A percentile compares a stretch with the other conserved stretches of the same genome.
Conservation (phyloP, 2,329 filamentous ascomycete species). For the Phyllosticta ampelicida region DNA sequence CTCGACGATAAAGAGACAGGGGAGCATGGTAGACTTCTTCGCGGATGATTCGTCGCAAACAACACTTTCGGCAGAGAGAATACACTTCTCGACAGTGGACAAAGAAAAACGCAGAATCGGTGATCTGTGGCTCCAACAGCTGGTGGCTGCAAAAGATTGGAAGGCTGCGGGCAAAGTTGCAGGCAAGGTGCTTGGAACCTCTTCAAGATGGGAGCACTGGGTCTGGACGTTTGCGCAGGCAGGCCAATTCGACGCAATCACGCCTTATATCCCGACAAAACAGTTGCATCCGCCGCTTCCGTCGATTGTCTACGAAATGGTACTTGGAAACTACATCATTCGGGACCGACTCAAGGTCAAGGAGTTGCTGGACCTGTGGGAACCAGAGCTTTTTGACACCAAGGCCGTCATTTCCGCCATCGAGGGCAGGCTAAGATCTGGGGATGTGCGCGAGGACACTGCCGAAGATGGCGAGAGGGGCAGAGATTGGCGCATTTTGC, state of each 20-base stretch:
- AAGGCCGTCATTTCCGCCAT: constrained; percentile 65
- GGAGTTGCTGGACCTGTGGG: constrained; percentile 73
- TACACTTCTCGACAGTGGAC: constrained; percentile 56
- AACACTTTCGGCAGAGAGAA: constrained; percentile 48
- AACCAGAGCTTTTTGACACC: constrained; percentile 72
- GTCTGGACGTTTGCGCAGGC: constrained; percentile 83
- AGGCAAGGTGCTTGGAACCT: constrained; percentile 68
- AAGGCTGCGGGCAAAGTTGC: constrained; percentile 65
- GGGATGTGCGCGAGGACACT: constrained; percentile 64
- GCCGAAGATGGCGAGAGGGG: constrained; percentile 62
- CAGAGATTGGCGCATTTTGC: constrained; percentile 80
- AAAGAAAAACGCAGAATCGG: constrained; percentile 86
- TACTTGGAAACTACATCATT: constrained; percentile 80
- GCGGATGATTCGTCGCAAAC: constrained; percentile 57
- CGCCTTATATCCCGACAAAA: constrained; percentile 66
- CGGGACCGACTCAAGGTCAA: constrained; percentile 64
- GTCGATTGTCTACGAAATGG: constrained; percentile 73
- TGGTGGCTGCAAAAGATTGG: constrained; percentile 70
- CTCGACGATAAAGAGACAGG: constrained; percentile 19
- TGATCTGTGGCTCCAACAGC: constrained; percentile 83
- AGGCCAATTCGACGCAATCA: constrained; percentile 81
- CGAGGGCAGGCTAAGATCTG: constrained; percentile 69
- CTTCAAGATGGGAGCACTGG: constrained; percentile 89
- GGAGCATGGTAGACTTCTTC: constrained; percentile 55
- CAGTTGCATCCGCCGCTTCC: constrained; percentile 71